These are phyloP conservation scores for Chlorella sp. DNA, from an alignment of 139 green algal genomes.

Conservation along the genomic window DNA sequence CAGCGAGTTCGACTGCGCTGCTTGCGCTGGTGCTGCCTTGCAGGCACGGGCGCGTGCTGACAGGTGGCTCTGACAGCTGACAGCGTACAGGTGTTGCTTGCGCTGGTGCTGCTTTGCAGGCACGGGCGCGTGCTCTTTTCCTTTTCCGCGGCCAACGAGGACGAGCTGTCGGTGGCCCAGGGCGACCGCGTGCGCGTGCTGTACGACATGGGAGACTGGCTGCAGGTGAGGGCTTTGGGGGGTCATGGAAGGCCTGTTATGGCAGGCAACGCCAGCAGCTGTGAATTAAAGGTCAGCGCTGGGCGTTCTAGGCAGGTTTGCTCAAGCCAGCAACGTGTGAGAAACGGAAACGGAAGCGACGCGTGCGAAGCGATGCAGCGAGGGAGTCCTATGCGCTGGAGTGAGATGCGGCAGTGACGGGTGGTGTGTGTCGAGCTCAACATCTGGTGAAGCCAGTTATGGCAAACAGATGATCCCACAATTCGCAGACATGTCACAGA, in stretches of 20 bases:
- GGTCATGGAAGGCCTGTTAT: neutral
- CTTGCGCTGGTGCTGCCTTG: neutral
- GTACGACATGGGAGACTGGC: constrained; percentile 36
- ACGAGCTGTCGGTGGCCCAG: constrained; percentile 23
- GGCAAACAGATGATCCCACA: no score
- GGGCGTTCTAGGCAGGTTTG: neutral
- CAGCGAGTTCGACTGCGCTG: neutral
- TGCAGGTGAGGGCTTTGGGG: constrained; percentile 15
- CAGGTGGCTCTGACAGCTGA: no score
- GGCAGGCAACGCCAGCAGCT: no score
- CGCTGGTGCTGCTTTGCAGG: neutral
- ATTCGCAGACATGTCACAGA: no score
- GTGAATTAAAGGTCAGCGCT: neutral
- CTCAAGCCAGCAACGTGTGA: neutral
- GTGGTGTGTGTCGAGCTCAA: neutral
- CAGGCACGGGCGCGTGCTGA: no score
- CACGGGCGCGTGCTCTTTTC: constrained; percentile 18
- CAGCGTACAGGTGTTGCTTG: no score
- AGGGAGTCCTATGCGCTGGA: neutral
- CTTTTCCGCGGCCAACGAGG: constrained; percentile 14
- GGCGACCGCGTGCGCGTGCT: constrained; percentile 24
- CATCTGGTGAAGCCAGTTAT: no score
- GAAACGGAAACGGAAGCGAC: no score
- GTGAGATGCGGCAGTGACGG: neutral
- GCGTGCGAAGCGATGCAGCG: no score